These are phyloP conservation scores for Radiomyces spectabilis DNA, from an alignment of 192 early-diverging fungal species.

Conservation along the genomic window DNA sequence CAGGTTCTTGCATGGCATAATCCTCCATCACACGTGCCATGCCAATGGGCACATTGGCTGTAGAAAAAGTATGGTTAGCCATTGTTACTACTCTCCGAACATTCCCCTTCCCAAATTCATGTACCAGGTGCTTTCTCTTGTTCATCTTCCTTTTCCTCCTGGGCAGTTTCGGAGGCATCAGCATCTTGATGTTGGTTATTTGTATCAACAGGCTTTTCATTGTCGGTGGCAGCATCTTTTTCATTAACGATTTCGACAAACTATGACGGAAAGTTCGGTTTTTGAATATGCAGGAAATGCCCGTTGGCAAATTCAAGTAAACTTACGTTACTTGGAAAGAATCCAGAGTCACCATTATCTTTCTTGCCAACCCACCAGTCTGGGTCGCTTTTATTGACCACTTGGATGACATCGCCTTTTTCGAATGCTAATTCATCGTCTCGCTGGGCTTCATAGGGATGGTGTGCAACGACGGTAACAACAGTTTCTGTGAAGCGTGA, in stretches of 20 bases:
- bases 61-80: neutral
- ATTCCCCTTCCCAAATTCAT: too few relatives aligned
- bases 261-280: slow-evolving; percentile 1
- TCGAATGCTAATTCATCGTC: slow-evolving; percentile 57
- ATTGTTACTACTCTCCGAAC: neutral
- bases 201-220: neutral
- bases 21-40: slow-evolving; percentile 63
- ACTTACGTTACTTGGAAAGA: slow-evolving; percentile 43
- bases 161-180: neutral
- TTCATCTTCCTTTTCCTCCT: neutral
- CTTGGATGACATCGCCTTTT: slow-evolving; percentile 47
- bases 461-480: slow-evolving; percentile 26
- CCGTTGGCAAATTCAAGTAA: neutral
- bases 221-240: neutral
- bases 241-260: slow-evolving; percentile 5
- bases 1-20: slow-evolving; percentile 57
- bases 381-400: slow-evolving; percentile 46
- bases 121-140: neutral
- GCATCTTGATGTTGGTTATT: neutral
- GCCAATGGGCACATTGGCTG: slow-evolving; percentile 9
- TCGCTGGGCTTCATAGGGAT: slow-evolving; percentile 47
- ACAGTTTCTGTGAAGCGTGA: too few relatives aligned
- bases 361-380: slow-evolving; percentile 44
- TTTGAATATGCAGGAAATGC: neutral
- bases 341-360: slow-evolving; percentile 25